Percentiles rank a stretch among this genome's conserved stretches.
phyloP scores from a whole-genome alignment of 768 basidiomycete genomes.

The Leccinum subtestaceum region DNA sequence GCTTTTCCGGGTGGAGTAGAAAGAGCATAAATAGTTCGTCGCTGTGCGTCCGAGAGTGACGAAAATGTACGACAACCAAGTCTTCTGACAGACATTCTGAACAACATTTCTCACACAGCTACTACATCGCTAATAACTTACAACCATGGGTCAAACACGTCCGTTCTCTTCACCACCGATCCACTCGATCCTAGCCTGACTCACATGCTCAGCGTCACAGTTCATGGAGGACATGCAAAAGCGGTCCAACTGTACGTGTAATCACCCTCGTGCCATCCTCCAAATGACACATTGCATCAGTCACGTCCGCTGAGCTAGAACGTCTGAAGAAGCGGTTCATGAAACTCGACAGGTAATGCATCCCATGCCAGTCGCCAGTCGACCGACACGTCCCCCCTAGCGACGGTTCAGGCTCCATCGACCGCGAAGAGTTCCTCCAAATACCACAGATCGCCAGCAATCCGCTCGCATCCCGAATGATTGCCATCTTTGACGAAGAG shows the following conservation, averaged over 20 bases:
- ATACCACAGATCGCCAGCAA: slow-evolving; percentile 99
- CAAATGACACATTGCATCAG: slow-evolving; percentile 42
- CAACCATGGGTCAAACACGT: slow-evolving; percentile 84
- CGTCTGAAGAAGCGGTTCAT: slow-evolving; percentile 98
- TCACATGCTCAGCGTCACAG: slow-evolving; percentile 62
- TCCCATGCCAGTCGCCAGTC: neutral
- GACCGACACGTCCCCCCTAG: slow-evolving; percentile 37
- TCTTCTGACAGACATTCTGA: neutral
- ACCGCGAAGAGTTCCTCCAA: slow-evolving; percentile 97
- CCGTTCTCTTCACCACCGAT: slow-evolving; percentile 29
- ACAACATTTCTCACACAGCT: neutral
- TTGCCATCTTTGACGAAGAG: slow-evolving; percentile 99
- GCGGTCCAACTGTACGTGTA: slow-evolving; percentile 89
- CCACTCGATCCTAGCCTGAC: slow-evolving; percentile 3
- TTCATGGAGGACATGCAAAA: slow-evolving; percentile 98
- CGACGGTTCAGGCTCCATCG: slow-evolving; percentile 96
- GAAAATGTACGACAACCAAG: slow-evolving; percentile 10
- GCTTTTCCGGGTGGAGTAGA: slow-evolving; percentile 86
- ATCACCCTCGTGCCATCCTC: neutral
- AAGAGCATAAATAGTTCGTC: slow-evolving; percentile 81
- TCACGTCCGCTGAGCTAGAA: slow-evolving; percentile 92
- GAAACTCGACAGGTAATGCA: slow-evolving; percentile 87
- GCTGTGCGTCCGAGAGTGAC: slow-evolving; percentile 49
- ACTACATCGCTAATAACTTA: neutral
- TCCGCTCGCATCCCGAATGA: slow-evolving; percentile 94